These are phyloP conservation scores for Dipteronia sinensis DNA, from an alignment of 345 rosid species.

Conservation along the genomic window DNA sequence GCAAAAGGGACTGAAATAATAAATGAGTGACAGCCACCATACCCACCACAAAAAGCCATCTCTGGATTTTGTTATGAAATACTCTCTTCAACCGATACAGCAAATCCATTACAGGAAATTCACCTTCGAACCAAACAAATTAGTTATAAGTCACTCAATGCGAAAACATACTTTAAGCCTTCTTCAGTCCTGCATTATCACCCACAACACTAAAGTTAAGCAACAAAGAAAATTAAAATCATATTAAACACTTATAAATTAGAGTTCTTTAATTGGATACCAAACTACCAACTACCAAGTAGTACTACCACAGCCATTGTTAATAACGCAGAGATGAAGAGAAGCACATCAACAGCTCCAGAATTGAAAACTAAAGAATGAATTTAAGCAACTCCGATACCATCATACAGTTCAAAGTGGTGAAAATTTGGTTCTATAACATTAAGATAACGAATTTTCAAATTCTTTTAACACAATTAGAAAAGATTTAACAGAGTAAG, in stretches of 20 bases:
- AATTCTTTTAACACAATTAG: no score
- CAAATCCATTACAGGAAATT: constrained; percentile 42
- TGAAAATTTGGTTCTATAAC: no score
- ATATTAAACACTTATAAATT: neutral
- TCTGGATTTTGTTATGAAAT: constrained; percentile 42
- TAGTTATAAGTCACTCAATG: constrained; percentile 9
- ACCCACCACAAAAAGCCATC: constrained; percentile 59
- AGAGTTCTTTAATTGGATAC: no score
- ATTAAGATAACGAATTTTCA: no score
- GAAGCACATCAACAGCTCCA: no score
- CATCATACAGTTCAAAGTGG: neutral
- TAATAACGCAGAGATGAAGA: neutral
- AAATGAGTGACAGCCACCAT: constrained; percentile 58
- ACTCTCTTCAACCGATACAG: constrained; percentile 36
- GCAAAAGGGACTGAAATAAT: constrained; percentile 61
- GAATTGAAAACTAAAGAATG: no score
- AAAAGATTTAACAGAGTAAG: neutral
- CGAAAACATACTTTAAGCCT: constrained; percentile 3
- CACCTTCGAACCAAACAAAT: constrained; percentile 19
- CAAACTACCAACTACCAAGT: no score
- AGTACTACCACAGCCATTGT: neutral
- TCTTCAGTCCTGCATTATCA: constrained; percentile 17
- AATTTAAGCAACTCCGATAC: neutral
- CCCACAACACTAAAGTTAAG: constrained; percentile 1
- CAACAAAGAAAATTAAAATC: neutral